These are phyloP conservation scores for Breynia disticha DNA, from an alignment of 441 rosid genomes.

Conservation along the genomic window DNA sequence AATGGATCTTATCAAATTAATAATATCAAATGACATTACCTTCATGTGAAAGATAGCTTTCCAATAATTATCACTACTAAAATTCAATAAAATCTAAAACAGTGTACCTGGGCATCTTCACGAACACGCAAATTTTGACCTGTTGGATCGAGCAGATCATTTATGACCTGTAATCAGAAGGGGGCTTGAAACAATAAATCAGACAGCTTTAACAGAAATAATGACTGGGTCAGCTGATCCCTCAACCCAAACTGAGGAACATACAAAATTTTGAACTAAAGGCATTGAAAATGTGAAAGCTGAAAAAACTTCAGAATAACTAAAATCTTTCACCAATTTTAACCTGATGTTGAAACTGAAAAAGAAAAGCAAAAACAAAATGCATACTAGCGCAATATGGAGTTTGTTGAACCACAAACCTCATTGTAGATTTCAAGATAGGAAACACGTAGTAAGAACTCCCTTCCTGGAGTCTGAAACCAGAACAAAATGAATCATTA, in stretches of 20 bases:
- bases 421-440: conserved; percentile 99
- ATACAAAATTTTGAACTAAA: background rate
- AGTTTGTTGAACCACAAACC: conserved; percentile 35
- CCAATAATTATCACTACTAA: too few relatives aligned
- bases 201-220: background rate
- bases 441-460: conserved; percentile 93
- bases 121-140: conserved; percentile 97
- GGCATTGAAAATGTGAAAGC: background rate
- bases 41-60: too few relatives aligned
- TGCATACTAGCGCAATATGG: background rate
- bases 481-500: background rate
- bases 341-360: background rate
- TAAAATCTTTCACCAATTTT: background rate
- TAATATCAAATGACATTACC: too few relatives aligned
- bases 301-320: background rate
- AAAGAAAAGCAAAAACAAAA: background rate
- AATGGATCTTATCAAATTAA: too few relatives aligned
- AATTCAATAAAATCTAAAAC: conserved; percentile 2
- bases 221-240: background rate
- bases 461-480: conserved; percentile 96
- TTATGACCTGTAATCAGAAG: conserved; percentile 67
- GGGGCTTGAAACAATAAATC: conserved; percentile 7
- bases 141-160: conserved; percentile 96
- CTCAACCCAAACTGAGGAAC: background rate
- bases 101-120: conserved; percentile 88